Percentiles rank a stretch among this genome's conserved stretches.
Evolutionary conservation across 495 filamentous ascomycete genomes (phyloP).

Genomic region (Aspergillus bridgeri): DNA sequence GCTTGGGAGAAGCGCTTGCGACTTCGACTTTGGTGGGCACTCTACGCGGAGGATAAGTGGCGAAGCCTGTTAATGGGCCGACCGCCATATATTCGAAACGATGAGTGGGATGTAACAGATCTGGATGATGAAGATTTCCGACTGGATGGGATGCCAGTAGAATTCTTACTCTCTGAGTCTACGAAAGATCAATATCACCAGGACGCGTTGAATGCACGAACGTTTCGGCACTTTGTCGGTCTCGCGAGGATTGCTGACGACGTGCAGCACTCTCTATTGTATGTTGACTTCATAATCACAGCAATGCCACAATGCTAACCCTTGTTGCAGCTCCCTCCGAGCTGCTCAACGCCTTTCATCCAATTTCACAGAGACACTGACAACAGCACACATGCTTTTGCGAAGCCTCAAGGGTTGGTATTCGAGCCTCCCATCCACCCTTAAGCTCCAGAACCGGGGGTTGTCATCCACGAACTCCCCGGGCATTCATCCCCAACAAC

Average conservation of each 20-base stretch:
- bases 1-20: slow-evolving; percentile 79
- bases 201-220: neutral
- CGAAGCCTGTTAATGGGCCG: slow-evolving; percentile 77
- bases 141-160: slow-evolving; percentile 9
- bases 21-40: slow-evolving; percentile 82
- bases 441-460: neutral
- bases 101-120: slow-evolving; percentile 78
- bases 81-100: slow-evolving; percentile 71
- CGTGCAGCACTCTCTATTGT: slow-evolving; percentile 33
- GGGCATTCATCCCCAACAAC: neutral
- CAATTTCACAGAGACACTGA: slow-evolving; percentile 24
- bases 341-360: slow-evolving; percentile 31
- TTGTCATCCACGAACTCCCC: neutral
- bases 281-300: neutral
- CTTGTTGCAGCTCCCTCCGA: slow-evolving; percentile 23
- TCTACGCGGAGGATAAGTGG: slow-evolving; percentile 95
- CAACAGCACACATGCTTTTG: slow-evolving; percentile 21
- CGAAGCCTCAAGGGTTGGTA: slow-evolving; percentile 32
- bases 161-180: neutral
- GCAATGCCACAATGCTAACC: neutral
- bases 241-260: slow-evolving; percentile 29
- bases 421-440: slow-evolving; percentile 16
- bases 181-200: neutral
- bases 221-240: slow-evolving; percentile 22
- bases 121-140: slow-evolving; percentile 65